These are phyloP conservation scores for Coemansia guatemalensis DNA, from an alignment of 192 early-diverging fungal species.

Conservation along the genomic window DNA sequence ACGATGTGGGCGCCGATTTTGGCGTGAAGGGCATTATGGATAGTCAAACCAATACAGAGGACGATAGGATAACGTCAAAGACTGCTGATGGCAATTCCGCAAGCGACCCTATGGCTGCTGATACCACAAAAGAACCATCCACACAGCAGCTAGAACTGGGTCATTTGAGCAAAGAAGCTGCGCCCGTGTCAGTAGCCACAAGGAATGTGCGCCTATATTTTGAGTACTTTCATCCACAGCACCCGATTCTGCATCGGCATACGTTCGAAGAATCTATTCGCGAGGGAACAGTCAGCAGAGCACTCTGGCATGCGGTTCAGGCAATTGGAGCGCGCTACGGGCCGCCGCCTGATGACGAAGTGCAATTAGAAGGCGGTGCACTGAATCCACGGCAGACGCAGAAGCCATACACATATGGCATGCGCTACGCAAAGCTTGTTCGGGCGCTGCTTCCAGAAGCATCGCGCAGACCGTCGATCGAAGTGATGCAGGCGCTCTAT, in stretches of 20 bases:
- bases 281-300: slow-evolving; percentile 33
- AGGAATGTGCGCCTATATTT: slow-evolving; percentile 37
- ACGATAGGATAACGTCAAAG: slow-evolving; percentile 17
- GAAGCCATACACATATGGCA: slow-evolving; percentile 40
- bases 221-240: slow-evolving; percentile 48
- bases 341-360: slow-evolving; percentile 13
- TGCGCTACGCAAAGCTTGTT: slow-evolving; percentile 27
- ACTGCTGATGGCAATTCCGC: slow-evolving; percentile 19
- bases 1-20: slow-evolving; percentile 15
- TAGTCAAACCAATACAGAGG: slow-evolving; percentile 10
- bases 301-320: slow-evolving; percentile 48
- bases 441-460: slow-evolving; percentile 44
- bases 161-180: not conserved
- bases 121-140: not conserved
- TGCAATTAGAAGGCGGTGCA: not conserved
- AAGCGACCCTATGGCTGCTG: not conserved
- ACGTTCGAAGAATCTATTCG: slow-evolving; percentile 44
- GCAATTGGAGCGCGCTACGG: slow-evolving; percentile 52
- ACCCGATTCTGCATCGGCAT: slow-evolving; percentile 50
- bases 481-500: slow-evolving; percentile 48
- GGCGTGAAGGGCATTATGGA: slow-evolving; percentile 22
- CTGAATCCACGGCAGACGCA: not conserved
- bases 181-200: slow-evolving; percentile 18
- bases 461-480: slow-evolving; percentile 33
- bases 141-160: too few species aligned